A percentile compares a stretch with the other conserved stretches of the same genome.
phyloP scores from a whole-genome alignment of 306 rosid species.

The Citrullus amarus region DNA sequence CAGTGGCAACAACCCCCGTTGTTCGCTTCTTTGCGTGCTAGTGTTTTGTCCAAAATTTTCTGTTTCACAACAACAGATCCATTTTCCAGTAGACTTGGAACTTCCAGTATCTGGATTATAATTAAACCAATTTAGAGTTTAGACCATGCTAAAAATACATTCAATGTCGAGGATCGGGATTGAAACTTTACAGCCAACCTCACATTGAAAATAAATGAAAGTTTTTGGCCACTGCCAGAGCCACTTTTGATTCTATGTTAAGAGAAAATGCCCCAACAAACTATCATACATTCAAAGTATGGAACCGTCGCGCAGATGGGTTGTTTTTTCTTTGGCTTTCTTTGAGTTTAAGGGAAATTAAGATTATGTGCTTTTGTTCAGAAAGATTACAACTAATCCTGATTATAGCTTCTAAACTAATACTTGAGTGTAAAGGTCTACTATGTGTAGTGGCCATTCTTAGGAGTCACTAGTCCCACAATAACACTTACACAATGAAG shows the following conservation, averaged over 20 bases:
- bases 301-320: neutral
- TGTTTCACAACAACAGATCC: constrained; percentile 36
- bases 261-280: neutral
- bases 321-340: too few species aligned
- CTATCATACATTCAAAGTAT: neutral
- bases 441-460: neutral
- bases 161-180: neutral
- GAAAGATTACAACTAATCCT: neutral
- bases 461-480: neutral
- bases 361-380: neutral
- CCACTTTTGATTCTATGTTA: neutral
- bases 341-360: too few species aligned
- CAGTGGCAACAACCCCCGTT: constrained; percentile 36
- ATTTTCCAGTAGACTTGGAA: constrained; percentile 57
- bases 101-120: constrained; percentile 41
- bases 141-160: neutral
- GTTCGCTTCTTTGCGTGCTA: constrained; percentile 20
- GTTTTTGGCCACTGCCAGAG: neutral
- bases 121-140: neutral
- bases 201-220: neutral
- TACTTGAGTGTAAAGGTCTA: neutral
- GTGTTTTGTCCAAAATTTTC: constrained; percentile 30
- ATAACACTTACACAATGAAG: neutral
- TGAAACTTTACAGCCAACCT: neutral
- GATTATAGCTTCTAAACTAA: neutral